These are phyloP conservation scores for Larix kaempferi DNA, from an alignment of 75 land plant species.

Conservation along the genomic window DNA sequence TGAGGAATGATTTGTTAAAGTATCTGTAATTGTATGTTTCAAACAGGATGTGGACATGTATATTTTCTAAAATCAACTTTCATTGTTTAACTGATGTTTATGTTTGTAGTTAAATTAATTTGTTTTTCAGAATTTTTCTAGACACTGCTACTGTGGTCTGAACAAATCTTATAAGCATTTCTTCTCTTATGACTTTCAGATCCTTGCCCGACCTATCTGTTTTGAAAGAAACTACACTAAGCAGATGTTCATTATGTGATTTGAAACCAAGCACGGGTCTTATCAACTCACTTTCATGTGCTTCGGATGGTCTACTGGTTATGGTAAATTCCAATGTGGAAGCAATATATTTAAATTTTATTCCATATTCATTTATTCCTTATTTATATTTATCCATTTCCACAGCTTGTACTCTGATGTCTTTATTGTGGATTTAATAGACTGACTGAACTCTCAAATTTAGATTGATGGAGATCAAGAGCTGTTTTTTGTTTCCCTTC, in stretches of 20 bases:
- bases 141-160: no score
- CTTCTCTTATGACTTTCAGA: slow-evolving; percentile 24
- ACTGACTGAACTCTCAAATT: slow-evolving; percentile 1
- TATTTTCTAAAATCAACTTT: no score
- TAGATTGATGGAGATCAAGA: slow-evolving; percentile 32
- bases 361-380: background rate
- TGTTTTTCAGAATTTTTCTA: no score
- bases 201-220: slow-evolving; percentile 75
- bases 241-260: slow-evolving; percentile 36
- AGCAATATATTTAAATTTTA: background rate
- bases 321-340: slow-evolving; percentile 41
- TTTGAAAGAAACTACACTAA: slow-evolving; percentile 57
- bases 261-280: slow-evolving; percentile 31
- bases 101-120: no score
- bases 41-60: no score
- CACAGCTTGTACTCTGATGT: background rate
- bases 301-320: slow-evolving; percentile 62
- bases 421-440: background rate
- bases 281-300: slow-evolving; percentile 27
- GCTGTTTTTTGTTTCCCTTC: slow-evolving; percentile 26
- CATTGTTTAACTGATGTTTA: no score
- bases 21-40: no score
- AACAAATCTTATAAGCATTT: no score
- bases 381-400: background rate
- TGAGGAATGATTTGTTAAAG: no score